Conservation (phyloP, 2,329 filamentous ascomycete species). For the Dactylellina parvicollis region DNA sequence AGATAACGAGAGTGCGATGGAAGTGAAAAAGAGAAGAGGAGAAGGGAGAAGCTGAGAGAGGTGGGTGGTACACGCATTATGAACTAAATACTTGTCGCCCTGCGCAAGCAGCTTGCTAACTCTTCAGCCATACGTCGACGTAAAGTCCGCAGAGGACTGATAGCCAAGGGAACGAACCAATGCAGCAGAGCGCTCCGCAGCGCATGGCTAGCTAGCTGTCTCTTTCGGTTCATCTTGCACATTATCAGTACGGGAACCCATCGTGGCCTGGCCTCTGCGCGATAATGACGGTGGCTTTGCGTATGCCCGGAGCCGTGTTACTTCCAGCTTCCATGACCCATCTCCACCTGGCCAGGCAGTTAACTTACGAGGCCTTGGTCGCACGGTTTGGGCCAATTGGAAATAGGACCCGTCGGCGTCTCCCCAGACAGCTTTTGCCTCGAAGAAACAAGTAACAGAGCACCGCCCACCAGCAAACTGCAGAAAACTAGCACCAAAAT, state of each 20-base stretch:
- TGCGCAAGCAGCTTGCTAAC: slow-evolving; percentile 4
- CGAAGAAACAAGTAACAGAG: slow-evolving; percentile 12
- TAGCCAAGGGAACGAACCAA: background rate
- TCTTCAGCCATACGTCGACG: slow-evolving; percentile 21
- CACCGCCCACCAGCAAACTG: background rate
- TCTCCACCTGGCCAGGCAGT: slow-evolving; percentile 26
- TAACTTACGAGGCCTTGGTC: slow-evolving; percentile 13
- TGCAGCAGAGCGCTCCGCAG: background rate
- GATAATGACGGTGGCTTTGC: slow-evolving; percentile 53
- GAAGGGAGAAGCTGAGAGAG: background rate
- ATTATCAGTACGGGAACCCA: slow-evolving; percentile 6
- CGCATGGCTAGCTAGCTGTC: slow-evolving; percentile 8
- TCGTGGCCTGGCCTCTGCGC: slow-evolving; percentile 29
- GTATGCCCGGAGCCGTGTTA: slow-evolving; percentile 19
- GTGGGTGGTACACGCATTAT: slow-evolving; percentile 34
- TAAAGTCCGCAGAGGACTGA: slow-evolving; percentile 8
- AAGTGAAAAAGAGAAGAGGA: background rate
- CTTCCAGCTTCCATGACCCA: slow-evolving; percentile 1
- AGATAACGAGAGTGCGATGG: slow-evolving; percentile 20
- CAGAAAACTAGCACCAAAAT: background rate
- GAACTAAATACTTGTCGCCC: slow-evolving; percentile 32
- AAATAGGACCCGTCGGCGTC: slow-evolving; percentile 13
- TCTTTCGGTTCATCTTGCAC: slow-evolving; percentile 40
- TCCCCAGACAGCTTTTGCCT: slow-evolving; percentile 40
- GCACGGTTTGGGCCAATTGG: slow-evolving; percentile 12